phyloP scores from a whole-genome alignment of 768 basidiomycete species.

The Exidia glandulosa region DNA sequence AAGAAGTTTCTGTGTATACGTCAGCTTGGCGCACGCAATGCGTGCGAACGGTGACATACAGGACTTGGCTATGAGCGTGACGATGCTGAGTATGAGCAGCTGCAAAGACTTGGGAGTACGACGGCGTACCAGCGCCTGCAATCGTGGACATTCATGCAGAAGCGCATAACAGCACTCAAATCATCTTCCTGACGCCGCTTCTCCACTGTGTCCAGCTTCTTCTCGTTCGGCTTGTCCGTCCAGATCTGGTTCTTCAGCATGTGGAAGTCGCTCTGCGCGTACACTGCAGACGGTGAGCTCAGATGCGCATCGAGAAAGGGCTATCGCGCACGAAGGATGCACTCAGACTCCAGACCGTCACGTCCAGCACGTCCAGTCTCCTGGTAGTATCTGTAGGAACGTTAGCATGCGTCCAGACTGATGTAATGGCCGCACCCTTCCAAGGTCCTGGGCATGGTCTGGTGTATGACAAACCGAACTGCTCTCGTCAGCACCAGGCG shows the following conservation, averaged over 20 bases:
- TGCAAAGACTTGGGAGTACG: conserved; percentile 69
- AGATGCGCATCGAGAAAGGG: neutral
- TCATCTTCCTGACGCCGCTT: conserved; percentile 57
- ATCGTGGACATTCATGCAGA: conserved; percentile 67
- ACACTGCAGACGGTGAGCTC: conserved; percentile 38
- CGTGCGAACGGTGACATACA: too few species aligned
- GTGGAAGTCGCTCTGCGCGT: conserved; percentile 45
- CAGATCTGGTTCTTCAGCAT: conserved; percentile 50
- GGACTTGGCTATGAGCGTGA: too few species aligned
- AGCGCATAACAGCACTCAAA: conserved; percentile 60
- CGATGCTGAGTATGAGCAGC: neutral
- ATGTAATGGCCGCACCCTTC: conserved; percentile 48
- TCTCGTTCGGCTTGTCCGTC: too few species aligned
- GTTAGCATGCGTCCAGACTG: conserved; percentile 1
- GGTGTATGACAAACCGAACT: conserved; percentile 92
- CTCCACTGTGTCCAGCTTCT: conserved; percentile 39
- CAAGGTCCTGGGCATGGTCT: conserved; percentile 68
- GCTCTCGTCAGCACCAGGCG: neutral
- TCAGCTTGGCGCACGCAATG: too few species aligned
- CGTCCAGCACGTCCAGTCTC: conserved; percentile 96
- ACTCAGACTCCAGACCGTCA: conserved; percentile 75
- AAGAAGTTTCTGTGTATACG: conserved; percentile 59
- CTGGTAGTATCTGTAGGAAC: conserved; percentile 61
- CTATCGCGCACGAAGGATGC: conserved; percentile 66
- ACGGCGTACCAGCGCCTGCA: too few species aligned